Base-by-base conservation (phyloP, 2,329 filamentous ascomycete genomes). In the Dendryphion nanum region DNA sequence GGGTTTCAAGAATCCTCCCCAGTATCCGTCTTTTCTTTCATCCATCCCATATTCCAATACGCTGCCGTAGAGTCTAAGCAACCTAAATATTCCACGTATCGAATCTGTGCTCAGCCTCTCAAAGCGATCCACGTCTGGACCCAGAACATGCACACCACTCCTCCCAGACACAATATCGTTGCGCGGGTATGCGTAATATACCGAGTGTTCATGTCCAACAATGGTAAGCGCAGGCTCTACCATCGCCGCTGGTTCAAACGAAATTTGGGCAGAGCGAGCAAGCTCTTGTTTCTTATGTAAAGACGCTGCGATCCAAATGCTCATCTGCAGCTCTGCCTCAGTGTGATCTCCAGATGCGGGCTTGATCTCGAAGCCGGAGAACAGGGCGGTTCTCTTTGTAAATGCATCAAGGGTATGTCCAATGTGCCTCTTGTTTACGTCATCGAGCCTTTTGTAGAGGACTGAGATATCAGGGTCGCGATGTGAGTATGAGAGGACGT, bases 361-460 rank as follows among this genome's bases (percentile, higher is more conserved):
- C 33, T 48, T 50, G 16, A 52, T 44, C 40, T 52, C 42, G 10
- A 50, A 50, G 8, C 47, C 47, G 15, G 37, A 50, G 33, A 50
- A 50, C 17, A 50, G 42, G 5, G 18, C 21, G 6, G 35, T 17
- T 6, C 32, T 30, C 19, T 15, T 18, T 12, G 41, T 49, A 26
- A 37, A 44, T 21, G 42, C 44, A 18, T 46, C 43, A 19, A 34
- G 45, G 12, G 45, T 45, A 33, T 45, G 39, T 6, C 30, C 40
- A 12, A 44, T 26, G 24, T 44, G 28, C 18, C 14, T 6, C 29
- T 15, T 32, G 15, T 38, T 41, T 10, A 28, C 35, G 37, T 30
- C 38, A 21, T 35, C 37, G 18, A 50, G 35, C 17, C 20, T 33
- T 10, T 33, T 45, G 26, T 47, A 50, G 12, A 50, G 34, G 18